Evolutionary conservation across 495 filamentous ascomycete species (phyloP), one percentile per base, ranked within the genome.

Genomic region (Emericellopsis terricola): DNA sequence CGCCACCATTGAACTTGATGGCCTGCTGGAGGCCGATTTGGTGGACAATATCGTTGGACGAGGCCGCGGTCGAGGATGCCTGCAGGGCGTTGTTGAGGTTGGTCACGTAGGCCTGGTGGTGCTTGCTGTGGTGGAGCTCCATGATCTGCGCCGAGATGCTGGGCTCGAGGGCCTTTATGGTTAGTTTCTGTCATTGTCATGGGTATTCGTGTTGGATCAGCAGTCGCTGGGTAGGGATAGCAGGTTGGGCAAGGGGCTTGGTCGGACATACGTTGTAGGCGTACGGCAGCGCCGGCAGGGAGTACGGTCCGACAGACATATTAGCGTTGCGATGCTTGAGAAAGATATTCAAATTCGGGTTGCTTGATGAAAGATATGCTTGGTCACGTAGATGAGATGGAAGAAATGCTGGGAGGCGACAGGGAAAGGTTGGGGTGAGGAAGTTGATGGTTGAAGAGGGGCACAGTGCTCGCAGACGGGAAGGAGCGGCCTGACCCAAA

Each of bases 81-180:
- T 68, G 57, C 27, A 64, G 47, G 13, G 71, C 70, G 24, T 62
- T 59, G 58, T 82, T 82, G 38, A 78, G 68, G 42, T 69, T 75
- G 48, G 60, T 77, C 38, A 82, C 69, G 52, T 82, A 82, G 39
- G 78, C 69, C 43, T 74, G 57, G 57, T 82, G 77, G 51, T 82
- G 77, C 48, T 75, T 77, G 46, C 44, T 57, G 59, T 82, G 71
- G 52, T 82, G 77, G 27, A 82, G 60, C 63, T 92, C 81, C 87
- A 96, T 96, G 62, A 96, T 94, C 60, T 87, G 73, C 50, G 77
- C 79, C 35, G 76, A 82, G 61, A 96, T 86, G 56, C 71, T 59
- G 38, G 87, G 87, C 60, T 96, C 87, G 44, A 96, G 74, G 16
- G 84, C 87, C 41, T 60, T 15, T n/a, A n/a, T n/a, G n/a, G n/a